Evolutionary conservation across 2,329 filamentous ascomycete species (phyloP), one percentile per base, ranked within the genome.

Genomic region (Sclerotinia subarctica): DNA sequence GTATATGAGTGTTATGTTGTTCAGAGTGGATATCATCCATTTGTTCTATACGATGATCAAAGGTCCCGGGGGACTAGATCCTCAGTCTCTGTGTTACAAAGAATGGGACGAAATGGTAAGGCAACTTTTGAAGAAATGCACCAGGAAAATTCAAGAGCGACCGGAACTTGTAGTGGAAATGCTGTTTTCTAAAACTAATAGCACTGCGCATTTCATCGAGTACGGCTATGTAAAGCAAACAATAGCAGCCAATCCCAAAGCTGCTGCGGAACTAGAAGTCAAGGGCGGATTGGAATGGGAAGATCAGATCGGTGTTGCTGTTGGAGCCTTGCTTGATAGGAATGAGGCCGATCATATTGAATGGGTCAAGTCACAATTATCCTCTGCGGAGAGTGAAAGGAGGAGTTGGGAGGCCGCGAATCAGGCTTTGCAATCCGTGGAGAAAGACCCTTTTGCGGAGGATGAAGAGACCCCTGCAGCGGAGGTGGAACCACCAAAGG

Each of bases 41-140:
- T 83, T 98, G 1, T 89, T 99, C 62, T 89, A 97, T 77, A 90
- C 88, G 76, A 94, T 99, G 88, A 90, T 98, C 78, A 96, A 96
- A 77, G 94, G 94, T 0, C 91, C 92, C 0, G 87, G 92, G 69
- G 87, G 90, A 1, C 80, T 98, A 44, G 88, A 94, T 75, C 85
- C 84, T 46, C 83, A 84, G 24, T 86, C 85, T 17, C 78, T 84
- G n/a, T 84, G 86, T 69, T 96, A 86, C 80, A 91, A 88, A 74
- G 95, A 99, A 74, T 98, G 94, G 93, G 90, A 96, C 75, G 92
- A 96, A 74, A 83, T 99, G 47, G 86, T 92, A 5, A 90, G 89
- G 77, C 94, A 97, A 74, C 85, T 98, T 51, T 85, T 97, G 72
- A 88, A 90, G 73, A 90, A 89, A 75, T 90, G 94, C 71, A 85